phyloP scores from a whole-genome alignment of 306 rosid species.

The Crotalaria pallida region DNA sequence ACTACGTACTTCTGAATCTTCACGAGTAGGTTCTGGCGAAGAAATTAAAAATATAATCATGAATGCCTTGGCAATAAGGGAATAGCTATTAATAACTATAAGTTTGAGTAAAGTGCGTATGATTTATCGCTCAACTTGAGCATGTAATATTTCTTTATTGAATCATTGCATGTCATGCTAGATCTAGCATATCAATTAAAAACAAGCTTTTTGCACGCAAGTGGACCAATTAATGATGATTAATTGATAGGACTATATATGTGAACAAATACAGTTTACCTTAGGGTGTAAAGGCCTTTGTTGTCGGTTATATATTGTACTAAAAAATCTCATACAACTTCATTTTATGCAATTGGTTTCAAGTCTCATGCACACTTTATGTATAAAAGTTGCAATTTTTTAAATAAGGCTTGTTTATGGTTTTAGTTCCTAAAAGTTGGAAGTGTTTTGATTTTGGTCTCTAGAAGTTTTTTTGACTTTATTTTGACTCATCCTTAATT shows the following conservation, averaged over 20 bases:
- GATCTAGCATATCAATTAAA: not conserved
- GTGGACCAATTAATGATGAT: conserved; percentile 30
- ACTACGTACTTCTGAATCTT: conserved; percentile 23
- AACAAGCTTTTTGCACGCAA: conserved; percentile 17
- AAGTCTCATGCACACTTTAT: not conserved
- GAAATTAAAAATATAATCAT: not conserved
- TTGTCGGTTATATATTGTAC: not conserved
- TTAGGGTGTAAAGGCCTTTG: conserved; percentile 14
- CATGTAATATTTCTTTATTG: not conserved
- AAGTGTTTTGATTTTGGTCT: no score
- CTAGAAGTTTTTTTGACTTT: no score
- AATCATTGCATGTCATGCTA: not conserved
- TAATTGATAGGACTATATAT: conserved; percentile 3
- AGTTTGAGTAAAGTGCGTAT: not conserved
- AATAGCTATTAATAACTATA: conserved; percentile 3
- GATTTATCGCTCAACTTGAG: not conserved
- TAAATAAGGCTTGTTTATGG: no score
- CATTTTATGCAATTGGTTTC: conserved; percentile 10
- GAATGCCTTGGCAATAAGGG: conserved; percentile 16
- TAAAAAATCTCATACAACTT: not conserved
- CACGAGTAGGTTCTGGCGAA: conserved; percentile 28
- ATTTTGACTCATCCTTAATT: no score
- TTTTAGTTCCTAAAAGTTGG: no score
- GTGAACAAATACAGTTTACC: conserved; percentile 25
- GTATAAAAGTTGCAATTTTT: not conserved